Conservation (phyloP, 192 early-diverging fungal genomes). For the Podila verticillata region DNA sequence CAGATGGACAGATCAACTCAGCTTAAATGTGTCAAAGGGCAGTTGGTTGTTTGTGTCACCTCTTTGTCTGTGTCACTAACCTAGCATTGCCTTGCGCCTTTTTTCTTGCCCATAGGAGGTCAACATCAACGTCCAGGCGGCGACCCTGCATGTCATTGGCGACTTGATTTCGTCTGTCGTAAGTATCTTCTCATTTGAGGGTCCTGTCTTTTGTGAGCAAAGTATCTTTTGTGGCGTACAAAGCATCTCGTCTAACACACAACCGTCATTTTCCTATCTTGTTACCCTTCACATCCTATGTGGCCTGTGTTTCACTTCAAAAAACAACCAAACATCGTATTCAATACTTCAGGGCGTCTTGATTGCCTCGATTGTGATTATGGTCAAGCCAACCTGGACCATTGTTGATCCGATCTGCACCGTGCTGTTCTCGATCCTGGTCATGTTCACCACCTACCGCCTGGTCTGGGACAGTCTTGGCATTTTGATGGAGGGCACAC, state of each 20-base stretch:
- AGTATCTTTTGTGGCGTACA: no score
- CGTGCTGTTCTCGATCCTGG: conserved; percentile 82
- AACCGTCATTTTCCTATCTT: no score
- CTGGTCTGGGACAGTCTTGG: conserved; percentile 73
- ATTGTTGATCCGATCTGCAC: conserved; percentile 89
- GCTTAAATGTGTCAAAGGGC: no score
- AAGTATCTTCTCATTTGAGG: conserved; percentile 4
- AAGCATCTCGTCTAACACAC: no score
- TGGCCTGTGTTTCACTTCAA: neutral
- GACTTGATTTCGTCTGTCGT: conserved; percentile 79
- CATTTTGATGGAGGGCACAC: conserved; percentile 83
- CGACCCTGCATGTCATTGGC: conserved; percentile 82
- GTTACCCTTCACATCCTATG: no score
- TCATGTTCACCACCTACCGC: conserved; percentile 76
- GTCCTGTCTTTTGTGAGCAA: neutral
- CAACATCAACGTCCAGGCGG: conserved; percentile 78
- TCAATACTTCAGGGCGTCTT: conserved; percentile 67
- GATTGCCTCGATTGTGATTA: conserved; percentile 76
- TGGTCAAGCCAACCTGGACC: conserved; percentile 65
- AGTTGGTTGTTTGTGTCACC: no score
- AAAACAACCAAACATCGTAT: neutral
- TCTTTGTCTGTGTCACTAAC: neutral
- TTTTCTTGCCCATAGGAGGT: conserved; percentile 35
- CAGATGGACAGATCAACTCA: no score
- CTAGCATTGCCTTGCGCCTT: no score